A percentile compares a stretch with the other conserved stretches of the same genome.
Conservation (phyloP, 2,329 filamentous ascomycete genomes). For the Didymella lethalis region DNA sequence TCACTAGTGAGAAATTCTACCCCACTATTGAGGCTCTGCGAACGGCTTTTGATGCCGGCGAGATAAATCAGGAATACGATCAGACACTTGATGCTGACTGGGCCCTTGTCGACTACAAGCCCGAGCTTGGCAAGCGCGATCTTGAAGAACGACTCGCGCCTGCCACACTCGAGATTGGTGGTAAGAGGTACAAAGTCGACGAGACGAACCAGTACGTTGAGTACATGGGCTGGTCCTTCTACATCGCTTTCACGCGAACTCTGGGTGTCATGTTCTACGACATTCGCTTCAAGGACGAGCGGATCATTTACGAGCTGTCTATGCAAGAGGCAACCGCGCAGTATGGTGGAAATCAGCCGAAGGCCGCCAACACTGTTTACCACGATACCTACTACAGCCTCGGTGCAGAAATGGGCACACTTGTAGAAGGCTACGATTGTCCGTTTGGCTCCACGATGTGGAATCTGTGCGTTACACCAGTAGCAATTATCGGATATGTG, state of each 20-base stretch:
- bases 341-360: conserved; percentile 57
- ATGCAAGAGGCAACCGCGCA: conserved; percentile 65
- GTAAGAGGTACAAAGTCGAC: conserved; percentile 55
- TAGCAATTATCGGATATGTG: too few species aligned
- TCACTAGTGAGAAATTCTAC: conserved; percentile 56
- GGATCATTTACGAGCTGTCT: conserved; percentile 64
- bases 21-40: conserved; percentile 59
- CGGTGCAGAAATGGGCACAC: conserved; percentile 53
- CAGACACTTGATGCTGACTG: conserved; percentile 59
- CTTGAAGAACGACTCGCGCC: conserved; percentile 55
- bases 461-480: conserved; percentile 42
- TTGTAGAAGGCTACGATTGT: conserved; percentile 61
- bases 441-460: conserved; percentile 61
- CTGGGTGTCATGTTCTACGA: conserved; percentile 62
- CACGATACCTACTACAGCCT: conserved; percentile 60
- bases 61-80: conserved; percentile 54
- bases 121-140: conserved; percentile 36
- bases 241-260: conserved; percentile 59
- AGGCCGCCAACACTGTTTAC: conserved; percentile 56
- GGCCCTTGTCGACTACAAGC: conserved; percentile 54
- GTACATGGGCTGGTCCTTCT: conserved; percentile 62
- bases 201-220: conserved; percentile 55
- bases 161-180: conserved; percentile 51
- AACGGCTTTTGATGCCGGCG: conserved; percentile 54
- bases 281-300: conserved; percentile 62